These are phyloP conservation scores for Botrytis medusae DNA, from an alignment of 2,329 filamentous ascomycete genomes.

Conservation along the genomic window DNA sequence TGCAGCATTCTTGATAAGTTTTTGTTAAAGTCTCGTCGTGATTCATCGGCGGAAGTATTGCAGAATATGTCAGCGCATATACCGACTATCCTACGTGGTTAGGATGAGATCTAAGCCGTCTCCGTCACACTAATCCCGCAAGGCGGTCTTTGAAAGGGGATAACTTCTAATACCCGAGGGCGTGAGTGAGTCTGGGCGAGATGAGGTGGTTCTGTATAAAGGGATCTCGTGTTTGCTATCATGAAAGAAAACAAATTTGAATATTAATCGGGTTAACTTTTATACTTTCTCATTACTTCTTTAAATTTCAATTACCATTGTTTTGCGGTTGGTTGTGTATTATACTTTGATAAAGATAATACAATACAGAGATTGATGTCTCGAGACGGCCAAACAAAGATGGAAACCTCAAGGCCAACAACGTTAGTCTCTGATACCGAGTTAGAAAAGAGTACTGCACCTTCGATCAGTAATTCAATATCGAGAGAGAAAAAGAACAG, in stretches of 20 bases:
- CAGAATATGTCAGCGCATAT: conserved; percentile 1
- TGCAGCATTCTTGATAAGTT: too few species aligned
- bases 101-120: not conserved
- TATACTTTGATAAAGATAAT: not conserved
- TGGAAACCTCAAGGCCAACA: conserved; percentile 2
- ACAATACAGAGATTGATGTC: not conserved
- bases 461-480: conserved; percentile 27
- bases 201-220: not conserved
- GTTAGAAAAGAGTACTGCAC: conserved; percentile 25
- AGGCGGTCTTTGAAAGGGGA: not conserved
- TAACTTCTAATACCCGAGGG: not conserved
- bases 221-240: not conserved
- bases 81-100: not conserved
- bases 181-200: not conserved
- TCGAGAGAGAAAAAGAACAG: conserved; percentile 30
- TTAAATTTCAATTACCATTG: not conserved
- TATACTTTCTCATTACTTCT: not conserved
- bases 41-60: not conserved
- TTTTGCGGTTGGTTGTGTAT: not conserved
- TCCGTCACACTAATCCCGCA: not conserved
- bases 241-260: not conserved
- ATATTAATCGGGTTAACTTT: not conserved
- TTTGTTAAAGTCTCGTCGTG: not conserved
- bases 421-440: conserved; percentile 23
- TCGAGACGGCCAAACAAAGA: not conserved